Evolutionary conservation across 371 early-diverging fungal genomes (phyloP).

Genomic region (Gilbertella persicaria): DNA sequence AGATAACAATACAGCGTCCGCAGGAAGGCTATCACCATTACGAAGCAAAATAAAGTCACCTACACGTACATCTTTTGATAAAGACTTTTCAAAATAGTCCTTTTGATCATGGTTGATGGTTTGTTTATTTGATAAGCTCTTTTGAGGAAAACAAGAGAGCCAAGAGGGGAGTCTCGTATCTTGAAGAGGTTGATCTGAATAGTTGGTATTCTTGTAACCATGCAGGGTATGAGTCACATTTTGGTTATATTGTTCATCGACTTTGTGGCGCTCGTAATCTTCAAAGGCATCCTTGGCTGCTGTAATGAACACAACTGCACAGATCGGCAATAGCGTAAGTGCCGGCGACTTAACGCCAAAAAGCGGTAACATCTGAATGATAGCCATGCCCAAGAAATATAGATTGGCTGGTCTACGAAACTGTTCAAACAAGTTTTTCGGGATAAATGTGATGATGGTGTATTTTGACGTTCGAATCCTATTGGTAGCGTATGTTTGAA

Average conservation of each 20-base stretch:
- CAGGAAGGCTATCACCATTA: conserved; percentile 88
- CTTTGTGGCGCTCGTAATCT: conserved; percentile 91
- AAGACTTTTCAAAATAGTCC: conserved; percentile 17
- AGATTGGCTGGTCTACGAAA: conserved; percentile 95
- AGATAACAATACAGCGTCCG: conserved; percentile 85
- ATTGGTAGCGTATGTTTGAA: conserved; percentile 57
- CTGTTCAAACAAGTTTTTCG: conserved; percentile 96
- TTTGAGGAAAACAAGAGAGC: too few relatives aligned
- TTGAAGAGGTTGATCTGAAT: conserved; percentile 16
- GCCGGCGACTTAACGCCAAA: conserved; percentile 75
- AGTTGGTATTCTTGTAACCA: conserved; percentile 79
- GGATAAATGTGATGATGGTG: conserved; percentile 88
- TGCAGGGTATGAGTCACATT: conserved; percentile 69
- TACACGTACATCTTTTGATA: conserved; percentile 73
- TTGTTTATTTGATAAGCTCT: too few relatives aligned
- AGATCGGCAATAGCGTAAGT: conserved; percentile 88
- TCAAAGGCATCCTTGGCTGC: conserved; percentile 96
- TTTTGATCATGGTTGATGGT: too few relatives aligned
- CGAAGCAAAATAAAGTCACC: conserved; percentile 90
- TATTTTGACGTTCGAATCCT: conserved; percentile 91
- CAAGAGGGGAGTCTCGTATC: background rate
- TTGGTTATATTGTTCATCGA: conserved; percentile 88
- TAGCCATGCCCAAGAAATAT: conserved; percentile 94
- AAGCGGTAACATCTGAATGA: conserved; percentile 83
- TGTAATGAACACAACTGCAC: conserved; percentile 84